A percentile compares a stretch with the other conserved stretches of the same genome.
phyloP scores from a whole-genome alignment of 2,329 filamentous ascomycete genomes.

The Fusarium verrucosum region DNA sequence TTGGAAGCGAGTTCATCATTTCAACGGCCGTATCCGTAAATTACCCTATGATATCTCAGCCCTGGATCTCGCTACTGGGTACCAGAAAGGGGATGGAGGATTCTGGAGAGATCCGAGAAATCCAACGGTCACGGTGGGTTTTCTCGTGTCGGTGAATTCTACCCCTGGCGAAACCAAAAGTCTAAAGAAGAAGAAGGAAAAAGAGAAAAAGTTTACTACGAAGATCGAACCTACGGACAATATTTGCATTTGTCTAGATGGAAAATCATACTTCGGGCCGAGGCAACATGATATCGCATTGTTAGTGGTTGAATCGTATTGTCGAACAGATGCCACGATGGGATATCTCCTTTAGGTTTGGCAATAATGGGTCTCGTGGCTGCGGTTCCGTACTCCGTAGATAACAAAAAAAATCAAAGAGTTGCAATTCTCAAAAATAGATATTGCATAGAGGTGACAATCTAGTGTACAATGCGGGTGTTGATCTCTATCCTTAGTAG shows the following conservation, averaged over 20 bases:
- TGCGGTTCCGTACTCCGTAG: no score
- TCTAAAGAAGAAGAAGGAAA: no score
- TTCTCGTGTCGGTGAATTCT: no score
- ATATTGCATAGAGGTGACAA: neutral
- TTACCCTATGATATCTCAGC: neutral
- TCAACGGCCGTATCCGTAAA: neutral
- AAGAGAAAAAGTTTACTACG: neutral
- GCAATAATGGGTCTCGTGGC: no score
- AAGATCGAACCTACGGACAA: neutral
- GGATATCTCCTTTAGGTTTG: neutral
- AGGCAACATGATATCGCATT: no score
- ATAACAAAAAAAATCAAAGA: no score
- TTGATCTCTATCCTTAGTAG: neutral
- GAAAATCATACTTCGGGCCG: no score
- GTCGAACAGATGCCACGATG: no score
- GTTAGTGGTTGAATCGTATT: no score
- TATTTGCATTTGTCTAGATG: neutral
- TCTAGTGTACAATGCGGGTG: neutral
- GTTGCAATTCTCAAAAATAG: neutral
- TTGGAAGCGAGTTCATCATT: neutral
- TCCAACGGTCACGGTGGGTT: neutral
- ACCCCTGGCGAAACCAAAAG: no score
- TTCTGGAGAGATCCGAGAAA: conserved; percentile 11
- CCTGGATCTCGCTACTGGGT: neutral
- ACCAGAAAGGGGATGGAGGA: conserved; percentile 14